Conservation (phyloP, 2,329 filamentous ascomycete genomes). For the Zymoseptoria ardabiliae region DNA sequence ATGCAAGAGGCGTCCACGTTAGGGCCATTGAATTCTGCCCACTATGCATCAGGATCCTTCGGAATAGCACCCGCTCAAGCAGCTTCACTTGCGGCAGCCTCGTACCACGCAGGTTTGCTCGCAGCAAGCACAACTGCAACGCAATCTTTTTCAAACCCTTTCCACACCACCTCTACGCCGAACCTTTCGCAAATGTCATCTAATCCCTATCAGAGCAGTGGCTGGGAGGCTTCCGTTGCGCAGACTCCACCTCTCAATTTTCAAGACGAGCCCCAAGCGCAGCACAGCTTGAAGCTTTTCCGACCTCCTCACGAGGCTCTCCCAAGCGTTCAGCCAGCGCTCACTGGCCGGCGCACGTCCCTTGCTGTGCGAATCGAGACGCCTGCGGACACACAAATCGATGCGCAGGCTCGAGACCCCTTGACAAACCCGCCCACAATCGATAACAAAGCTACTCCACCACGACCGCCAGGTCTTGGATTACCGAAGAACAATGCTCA, state of each 20-base stretch:
- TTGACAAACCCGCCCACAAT: background rate
- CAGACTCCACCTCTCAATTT: background rate
- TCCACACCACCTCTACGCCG: background rate
- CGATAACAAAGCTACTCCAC: background rate
- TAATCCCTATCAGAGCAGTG: background rate
- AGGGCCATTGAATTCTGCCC: background rate
- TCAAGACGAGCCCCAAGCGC: background rate
- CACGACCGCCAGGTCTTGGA: slow-evolving; percentile 1
- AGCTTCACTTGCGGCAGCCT: background rate
- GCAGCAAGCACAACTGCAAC: background rate
- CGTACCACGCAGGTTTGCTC: background rate
- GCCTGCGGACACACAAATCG: background rate
- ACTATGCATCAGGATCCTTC: background rate
- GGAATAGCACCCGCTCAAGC: background rate
- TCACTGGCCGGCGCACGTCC: background rate
- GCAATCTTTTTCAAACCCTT: background rate
- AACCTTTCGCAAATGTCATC: no score
- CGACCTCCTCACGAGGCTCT: background rate
- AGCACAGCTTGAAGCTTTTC: background rate
- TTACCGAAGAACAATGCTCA: background rate
- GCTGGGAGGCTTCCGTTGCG: background rate
- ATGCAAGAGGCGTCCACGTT: background rate
- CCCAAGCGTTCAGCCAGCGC: background rate
- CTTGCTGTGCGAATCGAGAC: background rate
- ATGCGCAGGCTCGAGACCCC: background rate